Conservation (phyloP, 2,329 filamentous ascomycete genomes). For the Fragosphaeria purpurea region DNA sequence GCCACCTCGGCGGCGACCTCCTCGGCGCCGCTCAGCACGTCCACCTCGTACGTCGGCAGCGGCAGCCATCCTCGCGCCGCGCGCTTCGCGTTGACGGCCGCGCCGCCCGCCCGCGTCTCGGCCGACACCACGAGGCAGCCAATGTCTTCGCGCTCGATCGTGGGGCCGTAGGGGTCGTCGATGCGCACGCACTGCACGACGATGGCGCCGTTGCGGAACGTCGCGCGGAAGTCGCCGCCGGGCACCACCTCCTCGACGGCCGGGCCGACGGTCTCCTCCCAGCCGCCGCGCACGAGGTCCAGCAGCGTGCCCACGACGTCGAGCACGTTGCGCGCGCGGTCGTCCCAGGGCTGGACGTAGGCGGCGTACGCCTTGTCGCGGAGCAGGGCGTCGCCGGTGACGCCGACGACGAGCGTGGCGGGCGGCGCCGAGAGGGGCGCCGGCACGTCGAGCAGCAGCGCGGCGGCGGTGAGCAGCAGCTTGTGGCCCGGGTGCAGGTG, state of each 20-base stretch:
- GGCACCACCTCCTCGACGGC: slow-evolving; percentile 22
- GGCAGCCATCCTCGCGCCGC: slow-evolving; percentile 62
- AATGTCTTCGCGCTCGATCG: slow-evolving; percentile 70
- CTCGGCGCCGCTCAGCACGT: slow-evolving; percentile 66
- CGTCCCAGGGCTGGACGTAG: slow-evolving; percentile 69
- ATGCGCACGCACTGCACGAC: slow-evolving; percentile 74
- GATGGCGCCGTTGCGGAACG: slow-evolving; percentile 50
- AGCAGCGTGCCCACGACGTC: slow-evolving; percentile 62
- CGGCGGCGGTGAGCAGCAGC: slow-evolving; percentile 81
- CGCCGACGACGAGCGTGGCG: slow-evolving; percentile 65
- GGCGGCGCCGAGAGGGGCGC: slow-evolving; percentile 26
- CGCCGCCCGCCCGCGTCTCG: slow-evolving; percentile 76
- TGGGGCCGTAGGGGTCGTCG: slow-evolving; percentile 81
- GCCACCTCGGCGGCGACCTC: slow-evolving; percentile 31
- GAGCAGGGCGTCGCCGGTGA: slow-evolving; percentile 79
- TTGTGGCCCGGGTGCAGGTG: slow-evolving; percentile 94
- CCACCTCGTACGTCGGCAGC: slow-evolving; percentile 78
- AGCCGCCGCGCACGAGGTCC: slow-evolving; percentile 30
- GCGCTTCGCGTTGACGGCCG: slow-evolving; percentile 77
- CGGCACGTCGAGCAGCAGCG: slow-evolving; percentile 55
- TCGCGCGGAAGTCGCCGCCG: slow-evolving; percentile 40
- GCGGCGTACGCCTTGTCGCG: slow-evolving; percentile 82
- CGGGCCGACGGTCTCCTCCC: slow-evolving; percentile 32
- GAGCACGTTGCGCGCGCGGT: slow-evolving; percentile 58
- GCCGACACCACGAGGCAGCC: slow-evolving; percentile 76